Conservation (phyloP, 1,284 basidiomycete genomes). For the Dichomitus squalens region DNA sequence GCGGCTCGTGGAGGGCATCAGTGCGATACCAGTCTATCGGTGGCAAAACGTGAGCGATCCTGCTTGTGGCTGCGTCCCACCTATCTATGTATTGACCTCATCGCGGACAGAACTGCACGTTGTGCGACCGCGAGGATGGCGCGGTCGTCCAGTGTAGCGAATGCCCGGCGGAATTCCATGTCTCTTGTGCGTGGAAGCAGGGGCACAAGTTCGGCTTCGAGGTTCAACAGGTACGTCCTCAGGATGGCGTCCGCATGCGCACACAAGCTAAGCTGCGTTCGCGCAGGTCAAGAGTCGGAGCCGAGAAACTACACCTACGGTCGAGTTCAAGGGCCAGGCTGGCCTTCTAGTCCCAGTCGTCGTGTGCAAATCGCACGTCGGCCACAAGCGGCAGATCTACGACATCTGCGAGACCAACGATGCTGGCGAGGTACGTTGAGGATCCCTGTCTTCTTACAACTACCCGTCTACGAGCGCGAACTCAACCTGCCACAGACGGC, state of each 20-base stretch:
- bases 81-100: neutral
- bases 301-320: slow-evolving; percentile 63
- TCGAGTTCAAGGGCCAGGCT: slow-evolving; percentile 85
- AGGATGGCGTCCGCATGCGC: neutral
- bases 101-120: slow-evolving; percentile 52
- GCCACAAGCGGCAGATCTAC: slow-evolving; percentile 66
- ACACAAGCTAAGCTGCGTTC: neutral
- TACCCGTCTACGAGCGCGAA: neutral
- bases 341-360: slow-evolving; percentile 84
- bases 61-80: neutral
- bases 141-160: slow-evolving; percentile 85
- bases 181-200: slow-evolving; percentile 87
- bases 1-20: slow-evolving; percentile 86
- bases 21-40: slow-evolving; percentile 64
- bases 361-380: slow-evolving; percentile 83
- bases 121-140: slow-evolving; percentile 71
- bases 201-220: slow-evolving; percentile 90
- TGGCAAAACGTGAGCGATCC: slow-evolving; percentile 58
- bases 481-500: slow-evolving; percentile 59
- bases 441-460: neutral
- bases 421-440: slow-evolving; percentile 63
- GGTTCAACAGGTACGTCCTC: slow-evolving; percentile 71
- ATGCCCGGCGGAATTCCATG: slow-evolving; percentile 82
- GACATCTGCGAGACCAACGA: slow-evolving; percentile 87
- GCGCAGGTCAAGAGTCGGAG: slow-evolving; percentile 73